phyloP scores from a whole-genome alignment of 164 flowering plant genomes.

The Sedum album region DNA sequence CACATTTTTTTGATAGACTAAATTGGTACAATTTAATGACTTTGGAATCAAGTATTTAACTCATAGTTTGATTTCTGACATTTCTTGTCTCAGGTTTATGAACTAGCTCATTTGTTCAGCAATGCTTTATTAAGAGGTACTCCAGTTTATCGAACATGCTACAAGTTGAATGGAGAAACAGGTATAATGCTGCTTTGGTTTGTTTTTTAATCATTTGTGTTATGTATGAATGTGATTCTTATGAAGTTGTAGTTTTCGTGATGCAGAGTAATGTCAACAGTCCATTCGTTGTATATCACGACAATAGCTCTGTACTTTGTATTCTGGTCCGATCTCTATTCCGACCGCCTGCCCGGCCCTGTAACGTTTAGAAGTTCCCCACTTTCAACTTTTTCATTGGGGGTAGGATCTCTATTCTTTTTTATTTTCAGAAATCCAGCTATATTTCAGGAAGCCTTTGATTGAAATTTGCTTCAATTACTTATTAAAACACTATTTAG shows the following conservation, averaged over 20 bases:
- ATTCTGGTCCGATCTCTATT: constrained; percentile 77
- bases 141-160: constrained; percentile 57
- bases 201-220: background rate
- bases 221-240: constrained; percentile 2
- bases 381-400: constrained; percentile 63
- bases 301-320: constrained; percentile 64
- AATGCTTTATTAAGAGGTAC: constrained; percentile 57
- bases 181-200: constrained; percentile 31
- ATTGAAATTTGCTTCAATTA: background rate
- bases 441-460: background rate
- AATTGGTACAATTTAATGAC: constrained; percentile 13
- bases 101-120: constrained; percentile 56
- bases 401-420: constrained; percentile 37
- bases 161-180: constrained; percentile 77
- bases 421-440: background rate
- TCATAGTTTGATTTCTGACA: background rate
- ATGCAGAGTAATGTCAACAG: constrained; percentile 75
- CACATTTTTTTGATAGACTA: background rate
- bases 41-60: constrained; percentile 64
- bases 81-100: constrained; percentile 45
- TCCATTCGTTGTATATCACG: constrained; percentile 81
- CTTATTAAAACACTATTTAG: background rate
- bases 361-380: constrained; percentile 64
- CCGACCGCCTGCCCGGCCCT: constrained; percentile 43
- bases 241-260: constrained; percentile 6